Evolutionary conservation across 495 filamentous ascomycete species (phyloP).

Genomic region (Aspergillus kassunensis): DNA sequence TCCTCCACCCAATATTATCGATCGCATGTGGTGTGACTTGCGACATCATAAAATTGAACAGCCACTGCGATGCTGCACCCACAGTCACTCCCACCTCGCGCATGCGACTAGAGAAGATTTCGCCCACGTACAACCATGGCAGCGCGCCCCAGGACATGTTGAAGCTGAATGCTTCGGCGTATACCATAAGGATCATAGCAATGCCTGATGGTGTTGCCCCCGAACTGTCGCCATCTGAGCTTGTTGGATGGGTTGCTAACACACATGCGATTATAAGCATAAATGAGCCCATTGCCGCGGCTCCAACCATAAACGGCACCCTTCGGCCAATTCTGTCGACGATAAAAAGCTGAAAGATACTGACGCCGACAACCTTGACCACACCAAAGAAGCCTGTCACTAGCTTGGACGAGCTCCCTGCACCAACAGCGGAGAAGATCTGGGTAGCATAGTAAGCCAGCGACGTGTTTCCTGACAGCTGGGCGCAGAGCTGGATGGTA

Average conservation of each 20-base stretch:
- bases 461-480: conserved; percentile 47
- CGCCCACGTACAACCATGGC: conserved; percentile 42
- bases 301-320: conserved; percentile 49
- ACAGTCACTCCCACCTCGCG: conserved; percentile 44
- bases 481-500: conserved; percentile 41
- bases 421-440: conserved; percentile 44
- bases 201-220: conserved; percentile 36
- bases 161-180: conserved; percentile 45
- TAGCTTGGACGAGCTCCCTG: conserved; percentile 37
- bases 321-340: conserved; percentile 52
- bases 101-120: conserved; percentile 53
- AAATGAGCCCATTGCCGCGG: conserved; percentile 46
- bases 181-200: conserved; percentile 48
- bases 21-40: conserved; percentile 51
- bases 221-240: conserved; percentile 18
- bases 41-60: conserved; percentile 54
- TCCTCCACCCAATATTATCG: conserved; percentile 47
- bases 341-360: conserved; percentile 42
- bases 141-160: conserved; percentile 37
- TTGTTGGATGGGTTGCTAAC: conserved; percentile 39
- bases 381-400: conserved; percentile 48
- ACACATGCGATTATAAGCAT: conserved; percentile 51
- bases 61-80: conserved; percentile 49
- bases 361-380: conserved; percentile 43
- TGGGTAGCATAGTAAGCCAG: conserved; percentile 48